phyloP scores from a whole-genome alignment of 805 yeast genomes.

The Diddensiella transvaalensis region DNA sequence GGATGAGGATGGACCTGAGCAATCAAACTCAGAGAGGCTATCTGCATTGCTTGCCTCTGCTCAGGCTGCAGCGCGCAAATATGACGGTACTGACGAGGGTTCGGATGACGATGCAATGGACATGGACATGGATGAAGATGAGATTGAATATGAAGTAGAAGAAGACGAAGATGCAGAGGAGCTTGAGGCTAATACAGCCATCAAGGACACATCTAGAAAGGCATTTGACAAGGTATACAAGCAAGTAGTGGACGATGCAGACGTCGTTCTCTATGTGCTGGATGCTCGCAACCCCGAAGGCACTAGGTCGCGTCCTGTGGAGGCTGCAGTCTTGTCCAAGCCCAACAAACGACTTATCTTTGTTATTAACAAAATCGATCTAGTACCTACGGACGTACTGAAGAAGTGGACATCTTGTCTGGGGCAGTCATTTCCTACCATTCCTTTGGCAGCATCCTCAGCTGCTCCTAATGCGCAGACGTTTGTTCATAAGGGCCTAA shows the following conservation, averaged over 20 bases:
- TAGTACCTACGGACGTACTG: slow-evolving; percentile 80
- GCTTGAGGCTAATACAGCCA: slow-evolving; percentile 36
- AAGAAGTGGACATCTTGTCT: slow-evolving; percentile 80
- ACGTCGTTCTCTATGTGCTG: slow-evolving; percentile 85
- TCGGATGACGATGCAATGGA: slow-evolving; percentile 41
- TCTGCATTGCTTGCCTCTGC: slow-evolving; percentile 90
- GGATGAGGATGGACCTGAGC: slow-evolving; percentile 24
- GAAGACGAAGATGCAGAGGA: slow-evolving; percentile 41
- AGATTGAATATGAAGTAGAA: slow-evolving; percentile 48
- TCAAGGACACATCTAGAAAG: slow-evolving; percentile 48
- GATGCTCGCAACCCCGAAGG: slow-evolving; percentile 98
- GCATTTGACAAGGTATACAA: slow-evolving; percentile 94
- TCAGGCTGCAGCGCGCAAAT: slow-evolving; percentile 77
- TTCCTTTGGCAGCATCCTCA: slow-evolving; percentile 74
- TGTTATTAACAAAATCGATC: slow-evolving; percentile 86
- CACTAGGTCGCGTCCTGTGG: slow-evolving; percentile 87
- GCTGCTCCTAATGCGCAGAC: slow-evolving; percentile 66
- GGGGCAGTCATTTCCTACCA: slow-evolving; percentile 81
- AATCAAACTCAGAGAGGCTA: slow-evolving; percentile 51
- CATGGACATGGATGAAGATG: slow-evolving; percentile 47
- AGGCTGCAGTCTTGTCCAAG: slow-evolving; percentile 77
- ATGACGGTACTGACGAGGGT: slow-evolving; percentile 49
- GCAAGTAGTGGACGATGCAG: slow-evolving; percentile 87
- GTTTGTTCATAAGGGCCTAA: slow-evolving; percentile 66
- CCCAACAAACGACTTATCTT: slow-evolving; percentile 82